These are phyloP conservation scores for Allium cepa DNA, from an alignment of 106 monocot genomes.

Conservation along the genomic window DNA sequence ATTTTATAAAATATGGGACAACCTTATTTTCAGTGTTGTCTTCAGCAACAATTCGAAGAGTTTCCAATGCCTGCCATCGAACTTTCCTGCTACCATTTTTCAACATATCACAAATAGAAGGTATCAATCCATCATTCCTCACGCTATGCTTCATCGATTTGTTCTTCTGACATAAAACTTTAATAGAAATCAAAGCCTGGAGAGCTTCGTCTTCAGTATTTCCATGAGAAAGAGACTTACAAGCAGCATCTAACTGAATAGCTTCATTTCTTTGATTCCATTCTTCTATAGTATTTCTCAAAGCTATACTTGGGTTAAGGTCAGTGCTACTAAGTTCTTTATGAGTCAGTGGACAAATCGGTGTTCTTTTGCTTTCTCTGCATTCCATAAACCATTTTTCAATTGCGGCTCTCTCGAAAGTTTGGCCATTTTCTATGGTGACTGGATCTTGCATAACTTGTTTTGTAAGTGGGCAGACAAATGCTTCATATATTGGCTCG, in stretches of 20 bases:
- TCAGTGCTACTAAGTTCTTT: conserved; percentile 51
- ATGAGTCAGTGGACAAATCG: conserved; percentile 59
- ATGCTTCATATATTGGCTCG: conserved; percentile 80
- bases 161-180: conserved; percentile 49
- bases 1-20: not conserved
- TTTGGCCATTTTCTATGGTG: conserved; percentile 69
- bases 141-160: conserved; percentile 50
- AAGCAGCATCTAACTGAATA: conserved; percentile 62
- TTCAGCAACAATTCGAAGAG: conserved; percentile 76
- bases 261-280: conserved; percentile 84
- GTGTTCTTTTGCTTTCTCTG: conserved; percentile 37
- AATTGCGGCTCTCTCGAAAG: conserved; percentile 84
- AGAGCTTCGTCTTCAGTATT: conserved; percentile 59
- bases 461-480: conserved; percentile 79
- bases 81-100: conserved; percentile 68
- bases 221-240: conserved; percentile 44
- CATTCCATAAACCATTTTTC: conserved; percentile 91
- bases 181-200: conserved; percentile 56
- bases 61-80: conserved; percentile 66
- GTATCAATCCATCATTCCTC: conserved; percentile 41
- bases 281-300: conserved; percentile 84
- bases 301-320: conserved; percentile 79
- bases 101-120: conserved; percentile 58
- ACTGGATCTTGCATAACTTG: conserved; percentile 88
- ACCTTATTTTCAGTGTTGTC: conserved; percentile 87